Conservation (phyloP, 2,329 filamentous ascomycete species). For the Hypomyces rosellus region DNA sequence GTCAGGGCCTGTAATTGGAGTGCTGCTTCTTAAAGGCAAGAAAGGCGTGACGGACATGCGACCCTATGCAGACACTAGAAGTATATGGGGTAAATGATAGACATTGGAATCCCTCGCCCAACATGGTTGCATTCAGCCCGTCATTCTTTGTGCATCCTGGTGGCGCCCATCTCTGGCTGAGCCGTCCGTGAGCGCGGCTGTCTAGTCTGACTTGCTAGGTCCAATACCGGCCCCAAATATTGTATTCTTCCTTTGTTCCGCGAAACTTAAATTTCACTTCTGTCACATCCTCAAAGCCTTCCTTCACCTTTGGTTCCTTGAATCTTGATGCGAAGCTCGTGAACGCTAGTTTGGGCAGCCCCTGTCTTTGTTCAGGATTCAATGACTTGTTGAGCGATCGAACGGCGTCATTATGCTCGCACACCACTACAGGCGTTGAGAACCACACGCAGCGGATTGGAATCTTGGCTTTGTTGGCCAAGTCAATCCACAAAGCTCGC, state of each 20-base stretch:
- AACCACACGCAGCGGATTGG: slow-evolving; percentile 85
- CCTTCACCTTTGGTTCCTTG: slow-evolving; percentile 61
- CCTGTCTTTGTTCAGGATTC: slow-evolving; percentile 74
- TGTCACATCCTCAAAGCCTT: slow-evolving; percentile 79
- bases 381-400: slow-evolving; percentile 63
- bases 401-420: slow-evolving; percentile 82
- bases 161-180: no score
- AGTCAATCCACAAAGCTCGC: slow-evolving; percentile 67
- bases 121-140: background rate
- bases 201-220: slow-evolving; percentile 32
- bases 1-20: background rate
- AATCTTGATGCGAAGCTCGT: slow-evolving; percentile 67
- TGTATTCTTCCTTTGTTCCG: slow-evolving; percentile 61
- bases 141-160: no score
- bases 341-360: slow-evolving; percentile 76
- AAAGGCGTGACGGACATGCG: no score
- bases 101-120: background rate
- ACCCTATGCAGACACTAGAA: background rate
- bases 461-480: slow-evolving; percentile 64
- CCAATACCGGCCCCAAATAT: slow-evolving; percentile 75
- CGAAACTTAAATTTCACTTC: slow-evolving; percentile 70
- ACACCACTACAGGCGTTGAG: slow-evolving; percentile 61
- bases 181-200: background rate
- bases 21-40: background rate
- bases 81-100: background rate